Evolutionary conservation across 495 filamentous ascomycete species (phyloP).

Genomic region (Penicillium pulvis): DNA sequence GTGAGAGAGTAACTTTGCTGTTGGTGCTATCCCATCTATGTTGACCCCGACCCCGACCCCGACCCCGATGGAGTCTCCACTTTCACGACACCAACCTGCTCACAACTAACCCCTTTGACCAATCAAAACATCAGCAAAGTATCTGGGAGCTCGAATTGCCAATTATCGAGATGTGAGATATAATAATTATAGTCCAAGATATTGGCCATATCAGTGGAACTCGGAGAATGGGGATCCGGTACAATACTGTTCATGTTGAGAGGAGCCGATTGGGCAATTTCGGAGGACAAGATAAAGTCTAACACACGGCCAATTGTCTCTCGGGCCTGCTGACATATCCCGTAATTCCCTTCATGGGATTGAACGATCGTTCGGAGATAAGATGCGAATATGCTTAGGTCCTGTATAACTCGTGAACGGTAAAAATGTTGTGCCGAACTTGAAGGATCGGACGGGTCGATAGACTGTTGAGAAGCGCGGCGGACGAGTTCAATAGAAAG

Average conservation of each 20-base stretch:
- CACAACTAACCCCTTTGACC: no score
- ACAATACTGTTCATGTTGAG: neutral
- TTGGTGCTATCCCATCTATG: no score
- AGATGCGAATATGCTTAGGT: constrained; percentile 18
- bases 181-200: constrained; percentile 13
- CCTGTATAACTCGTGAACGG: constrained; percentile 22
- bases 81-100: neutral
- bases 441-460: neutral
- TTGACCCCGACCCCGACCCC: neutral
- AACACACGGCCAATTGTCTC: constrained; percentile 14
- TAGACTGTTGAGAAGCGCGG: neutral
- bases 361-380: constrained; percentile 17
- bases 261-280: neutral
- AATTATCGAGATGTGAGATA: constrained; percentile 12
- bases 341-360: constrained; percentile 20
- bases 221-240: neutral
- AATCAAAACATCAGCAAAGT: constrained; percentile 7
- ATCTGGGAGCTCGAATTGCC: constrained; percentile 12
- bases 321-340: constrained; percentile 21
- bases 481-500: constrained; percentile 22
- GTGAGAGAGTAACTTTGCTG: no score
- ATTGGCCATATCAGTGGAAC: neutral
- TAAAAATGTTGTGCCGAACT: constrained; percentile 6
- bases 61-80: neutral
- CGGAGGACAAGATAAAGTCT: constrained; percentile 7